Evolutionary conservation across 2,329 filamentous ascomycete species (phyloP), one percentile per base, ranked within the genome.

Genomic region (Microdochium paspali): DNA sequence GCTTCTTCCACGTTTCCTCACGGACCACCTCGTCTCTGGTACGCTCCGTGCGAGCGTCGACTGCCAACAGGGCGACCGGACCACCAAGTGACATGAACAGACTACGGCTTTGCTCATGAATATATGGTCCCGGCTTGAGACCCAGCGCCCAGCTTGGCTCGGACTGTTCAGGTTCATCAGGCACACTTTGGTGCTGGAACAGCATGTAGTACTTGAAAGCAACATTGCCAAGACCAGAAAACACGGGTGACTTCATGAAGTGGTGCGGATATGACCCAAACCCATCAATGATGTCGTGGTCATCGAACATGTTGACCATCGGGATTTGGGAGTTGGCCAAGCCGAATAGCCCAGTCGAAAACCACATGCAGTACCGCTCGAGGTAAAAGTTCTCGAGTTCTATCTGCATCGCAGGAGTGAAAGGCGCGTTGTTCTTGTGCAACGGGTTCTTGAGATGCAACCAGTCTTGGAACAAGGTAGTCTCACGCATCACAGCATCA

Each of bases 151-250:
- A 97, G 61, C 89, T 96, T 2, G 91, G 88, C 64, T 98, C 94
- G 2, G 86, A 79, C 30, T 77, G 73, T 54, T 94, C 84, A 1
- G 84, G 89, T 68, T 98, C 93, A 43, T 84, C 79, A 1, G 80
- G 70, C 3, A 95, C 73, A 54, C 86, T 95, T 64, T 98, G 94
- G 57, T 98, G 93, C 64, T 98, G 93, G 70, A 98, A 98, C 9
- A 98, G 77, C 82, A 98, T 85, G 60, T 98, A 98, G 67, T 97
- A 98, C 64, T 98, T 98, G 77, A 93, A 97, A 0, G 91, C 91
- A 45, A 97, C 82, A 31, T 85, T 86, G 2, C 93, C 94, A 9
- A 98, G 67, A 0, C 94, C 93, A 2, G 84, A 85, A 62, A 98
- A 95, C 0, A 97, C 87, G 1, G 88, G 85, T 2, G 87, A 88